Evolutionary conservation across 1,284 basidiomycete genomes (phyloP).

Genomic region (Prillingera fragicola): DNA sequence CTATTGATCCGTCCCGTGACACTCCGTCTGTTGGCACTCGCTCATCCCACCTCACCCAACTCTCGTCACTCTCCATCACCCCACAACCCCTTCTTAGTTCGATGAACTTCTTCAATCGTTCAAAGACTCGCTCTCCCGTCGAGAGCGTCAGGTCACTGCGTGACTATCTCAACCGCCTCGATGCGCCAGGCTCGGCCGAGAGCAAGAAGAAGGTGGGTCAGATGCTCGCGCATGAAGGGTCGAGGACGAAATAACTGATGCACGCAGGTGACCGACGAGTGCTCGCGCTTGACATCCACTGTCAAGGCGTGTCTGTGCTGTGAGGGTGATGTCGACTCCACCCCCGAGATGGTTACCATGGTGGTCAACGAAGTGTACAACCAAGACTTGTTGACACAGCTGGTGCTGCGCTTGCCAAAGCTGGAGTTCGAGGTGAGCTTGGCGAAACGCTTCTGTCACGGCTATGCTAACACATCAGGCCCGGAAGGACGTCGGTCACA

Average conservation of each 20-base stretch:
- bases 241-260: too few species aligned
- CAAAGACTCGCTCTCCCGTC: slow-evolving; percentile 71
- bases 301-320: slow-evolving; percentile 32
- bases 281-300: slow-evolving; percentile 30
- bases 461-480: slow-evolving; percentile 38
- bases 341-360: slow-evolving; percentile 81
- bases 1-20: background rate
- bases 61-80: background rate
- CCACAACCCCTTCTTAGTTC: too few species aligned
- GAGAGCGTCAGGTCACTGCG: slow-evolving; percentile 74
- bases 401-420: slow-evolving; percentile 72
- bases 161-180: slow-evolving; percentile 71
- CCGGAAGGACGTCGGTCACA: slow-evolving; percentile 88
- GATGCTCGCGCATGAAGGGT: background rate
- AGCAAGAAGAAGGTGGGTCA: slow-evolving; percentile 65
- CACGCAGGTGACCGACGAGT: slow-evolving; percentile 25
- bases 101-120: slow-evolving; percentile 95
- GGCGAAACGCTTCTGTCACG: background rate
- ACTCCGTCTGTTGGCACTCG: background rate
- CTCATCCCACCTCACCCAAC: background rate
- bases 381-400: slow-evolving; percentile 74
- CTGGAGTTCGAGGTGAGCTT: slow-evolving; percentile 89
- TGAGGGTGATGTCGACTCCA: slow-evolving; percentile 41
- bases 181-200: slow-evolving; percentile 62
- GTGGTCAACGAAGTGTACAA: slow-evolving; percentile 93